Percentiles rank a stretch among this genome's conserved stretches.
phyloP scores from a whole-genome alignment of 192 early-diverging fungal species.

The Entomortierella beljakovae region DNA sequence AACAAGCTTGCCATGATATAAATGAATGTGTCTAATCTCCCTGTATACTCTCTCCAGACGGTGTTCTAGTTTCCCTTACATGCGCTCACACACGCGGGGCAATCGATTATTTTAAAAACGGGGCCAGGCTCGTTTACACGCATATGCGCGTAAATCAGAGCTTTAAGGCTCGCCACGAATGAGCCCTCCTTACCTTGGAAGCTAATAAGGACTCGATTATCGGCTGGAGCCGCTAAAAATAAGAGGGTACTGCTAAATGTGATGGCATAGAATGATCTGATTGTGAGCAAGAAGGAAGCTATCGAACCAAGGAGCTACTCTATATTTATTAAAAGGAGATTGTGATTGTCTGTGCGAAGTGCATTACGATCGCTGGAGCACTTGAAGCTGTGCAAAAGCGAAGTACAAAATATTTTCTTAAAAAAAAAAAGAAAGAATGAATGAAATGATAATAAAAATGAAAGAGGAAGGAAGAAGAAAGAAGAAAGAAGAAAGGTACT shows the following conservation, averaged over 20 bases:
- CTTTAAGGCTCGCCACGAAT: slow-evolving; percentile 3
- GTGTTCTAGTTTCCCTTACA: slow-evolving; percentile 5
- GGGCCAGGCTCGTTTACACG: background rate
- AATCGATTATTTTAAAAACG: slow-evolving; percentile 17
- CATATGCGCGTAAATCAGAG: background rate
- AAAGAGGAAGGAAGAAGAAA: no score
- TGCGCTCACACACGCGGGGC: slow-evolving; percentile 18
- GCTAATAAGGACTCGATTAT: background rate
- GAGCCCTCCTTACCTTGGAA: slow-evolving; percentile 36
- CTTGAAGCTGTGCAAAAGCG: background rate
- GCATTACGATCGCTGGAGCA: background rate
- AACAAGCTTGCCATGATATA: background rate
- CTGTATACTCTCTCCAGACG: background rate
- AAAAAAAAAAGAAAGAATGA: no score
- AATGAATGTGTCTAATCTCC: background rate
- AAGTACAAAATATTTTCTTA: no score
- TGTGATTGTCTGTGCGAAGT: slow-evolving; percentile 3
- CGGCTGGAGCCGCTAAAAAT: slow-evolving; percentile 13
- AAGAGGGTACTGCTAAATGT: background rate
- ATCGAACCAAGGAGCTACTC: background rate
- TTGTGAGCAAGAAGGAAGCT: slow-evolving; percentile 11
- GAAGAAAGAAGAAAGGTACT: background rate
- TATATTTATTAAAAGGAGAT: background rate
- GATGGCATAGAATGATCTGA: slow-evolving; percentile 1
- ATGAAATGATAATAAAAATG: no score